These are phyloP conservation scores for Solanum dulcamara DNA, from an alignment of 257 asterid genomes.

Conservation along the genomic window DNA sequence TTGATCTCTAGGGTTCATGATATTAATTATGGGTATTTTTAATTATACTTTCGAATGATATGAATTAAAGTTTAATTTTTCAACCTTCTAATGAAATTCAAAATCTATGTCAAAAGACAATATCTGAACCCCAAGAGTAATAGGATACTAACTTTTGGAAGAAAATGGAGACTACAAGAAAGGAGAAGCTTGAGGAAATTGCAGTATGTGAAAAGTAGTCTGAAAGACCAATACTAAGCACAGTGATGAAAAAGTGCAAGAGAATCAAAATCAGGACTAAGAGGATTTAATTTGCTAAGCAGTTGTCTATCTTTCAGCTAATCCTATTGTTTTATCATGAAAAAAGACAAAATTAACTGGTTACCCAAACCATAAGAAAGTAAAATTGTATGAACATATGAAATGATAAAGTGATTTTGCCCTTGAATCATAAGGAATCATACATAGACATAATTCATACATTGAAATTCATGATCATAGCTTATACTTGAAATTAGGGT, in stretches of 20 bases:
- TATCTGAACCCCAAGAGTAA: slow-evolving; percentile 5
- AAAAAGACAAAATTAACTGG: slow-evolving; percentile 19
- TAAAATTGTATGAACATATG: no score
- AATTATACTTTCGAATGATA: no score
- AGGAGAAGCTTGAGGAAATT: not conserved
- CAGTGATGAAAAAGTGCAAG: not conserved
- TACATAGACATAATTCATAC: no score
- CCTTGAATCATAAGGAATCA: no score
- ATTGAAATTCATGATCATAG: no score
- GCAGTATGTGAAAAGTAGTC: not conserved
- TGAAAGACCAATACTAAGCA: not conserved
- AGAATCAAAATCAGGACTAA: not conserved
- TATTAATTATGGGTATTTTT: no score
- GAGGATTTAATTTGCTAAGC: not conserved
- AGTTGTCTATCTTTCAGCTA: slow-evolving; percentile 3
- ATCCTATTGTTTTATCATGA: slow-evolving; percentile 40
- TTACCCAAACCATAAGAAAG: no score
- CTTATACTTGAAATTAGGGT: no score
- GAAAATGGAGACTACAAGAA: not conserved
- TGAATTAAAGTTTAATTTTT: no score
- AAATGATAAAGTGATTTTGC: no score
- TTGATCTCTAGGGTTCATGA: no score
- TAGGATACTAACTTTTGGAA: not conserved
- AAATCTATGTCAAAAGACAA: slow-evolving; percentile 4
- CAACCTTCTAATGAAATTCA: slow-evolving; percentile 24